Percentiles rank a stretch among this genome's conserved stretches.
These are phyloP conservation scores for Coemansia sp. DNA, from an alignment of 192 early-diverging fungal genomes.

Conservation along the genomic window DNA sequence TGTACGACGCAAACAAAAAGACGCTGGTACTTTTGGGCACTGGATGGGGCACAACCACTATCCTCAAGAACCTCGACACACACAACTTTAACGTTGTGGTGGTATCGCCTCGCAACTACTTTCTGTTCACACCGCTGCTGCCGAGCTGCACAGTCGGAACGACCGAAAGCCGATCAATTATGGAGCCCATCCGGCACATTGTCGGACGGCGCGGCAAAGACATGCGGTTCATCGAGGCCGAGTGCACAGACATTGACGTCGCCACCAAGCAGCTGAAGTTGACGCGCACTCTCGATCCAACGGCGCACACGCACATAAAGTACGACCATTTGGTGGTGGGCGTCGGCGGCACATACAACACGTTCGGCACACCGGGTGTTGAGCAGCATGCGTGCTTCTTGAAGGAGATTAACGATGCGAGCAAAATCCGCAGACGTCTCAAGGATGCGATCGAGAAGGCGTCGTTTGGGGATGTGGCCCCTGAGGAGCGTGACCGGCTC, in stretches of 20 bases:
- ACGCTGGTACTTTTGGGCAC: constrained; percentile 55
- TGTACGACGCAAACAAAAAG: constrained; percentile 20
- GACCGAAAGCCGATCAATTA: constrained; percentile 82
- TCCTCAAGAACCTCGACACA: constrained; percentile 70
- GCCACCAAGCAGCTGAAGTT: constrained; percentile 75
- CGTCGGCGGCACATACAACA: constrained; percentile 81
- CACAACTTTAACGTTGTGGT: constrained; percentile 69
- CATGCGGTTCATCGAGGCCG: constrained; percentile 84
- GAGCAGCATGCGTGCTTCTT: constrained; percentile 81
- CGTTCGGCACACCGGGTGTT: constrained; percentile 82
- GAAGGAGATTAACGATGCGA: constrained; percentile 82
- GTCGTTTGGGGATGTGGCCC: constrained; percentile 62
- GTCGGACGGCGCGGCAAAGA: constrained; percentile 77
- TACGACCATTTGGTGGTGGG: constrained; percentile 85
- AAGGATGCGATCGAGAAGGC: constrained; percentile 82
- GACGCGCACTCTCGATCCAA: constrained; percentile 66
- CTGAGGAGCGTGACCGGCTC: constrained; percentile 62
- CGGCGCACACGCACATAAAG: constrained; percentile 41
- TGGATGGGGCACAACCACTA: constrained; percentile 66
- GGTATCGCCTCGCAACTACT: constrained; percentile 82
- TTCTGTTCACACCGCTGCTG: constrained; percentile 84
- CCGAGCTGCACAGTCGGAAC: constrained; percentile 86
- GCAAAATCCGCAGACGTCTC: constrained; percentile 75
- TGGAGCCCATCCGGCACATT: constrained; percentile 77
- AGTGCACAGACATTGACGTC: constrained; percentile 86